Evolutionary conservation across 2,329 filamentous ascomycete genomes (phyloP).

Genomic region (Penicillium sp.): DNA sequence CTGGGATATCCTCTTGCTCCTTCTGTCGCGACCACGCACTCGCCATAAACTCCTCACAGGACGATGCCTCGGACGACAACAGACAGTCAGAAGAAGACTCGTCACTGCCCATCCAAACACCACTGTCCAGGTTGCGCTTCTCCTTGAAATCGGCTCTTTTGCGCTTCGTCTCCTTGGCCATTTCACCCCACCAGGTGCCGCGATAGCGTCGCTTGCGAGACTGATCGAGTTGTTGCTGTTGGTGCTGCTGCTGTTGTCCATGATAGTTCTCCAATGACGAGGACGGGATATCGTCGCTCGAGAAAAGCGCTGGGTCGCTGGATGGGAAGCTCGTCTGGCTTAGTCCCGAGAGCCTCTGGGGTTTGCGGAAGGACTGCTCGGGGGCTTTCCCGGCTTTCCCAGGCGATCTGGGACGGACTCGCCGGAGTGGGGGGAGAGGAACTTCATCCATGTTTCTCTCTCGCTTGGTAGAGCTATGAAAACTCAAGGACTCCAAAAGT

Average conservation of each 20-base stretch:
- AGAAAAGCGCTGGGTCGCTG: constrained; percentile 45
- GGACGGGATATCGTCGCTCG: constrained; percentile 44
- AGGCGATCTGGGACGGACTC: constrained; percentile 33
- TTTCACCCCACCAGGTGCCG: constrained; percentile 45
- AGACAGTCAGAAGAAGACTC: constrained; percentile 33
- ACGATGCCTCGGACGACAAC: constrained; percentile 30
- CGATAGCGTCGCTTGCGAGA: constrained; percentile 37
- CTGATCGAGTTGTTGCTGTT: background rate
- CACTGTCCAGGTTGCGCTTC: constrained; percentile 43
- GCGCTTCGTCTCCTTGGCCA: constrained; percentile 32
- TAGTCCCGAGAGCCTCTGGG: constrained; percentile 22
- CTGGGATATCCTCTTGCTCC: constrained; percentile 9
- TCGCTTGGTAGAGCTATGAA: background rate
- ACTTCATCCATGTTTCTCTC: constrained; percentile 22
- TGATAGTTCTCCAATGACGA: constrained; percentile 44
- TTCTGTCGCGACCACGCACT: constrained; percentile 1
- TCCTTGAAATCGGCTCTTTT: constrained; percentile 42
- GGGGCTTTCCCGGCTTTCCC: constrained; percentile 12
- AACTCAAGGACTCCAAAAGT: too few species aligned
- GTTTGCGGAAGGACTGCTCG: constrained; percentile 13
- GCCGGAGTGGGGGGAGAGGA: constrained; percentile 36
- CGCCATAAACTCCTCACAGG: constrained; percentile 31
- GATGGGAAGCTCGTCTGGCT: constrained; percentile 38
- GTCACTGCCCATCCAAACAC: constrained; percentile 48
- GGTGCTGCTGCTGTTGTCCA: background rate